Base-by-base conservation (phyloP, 768 basidiomycete genomes). In the Imleria badia region DNA sequence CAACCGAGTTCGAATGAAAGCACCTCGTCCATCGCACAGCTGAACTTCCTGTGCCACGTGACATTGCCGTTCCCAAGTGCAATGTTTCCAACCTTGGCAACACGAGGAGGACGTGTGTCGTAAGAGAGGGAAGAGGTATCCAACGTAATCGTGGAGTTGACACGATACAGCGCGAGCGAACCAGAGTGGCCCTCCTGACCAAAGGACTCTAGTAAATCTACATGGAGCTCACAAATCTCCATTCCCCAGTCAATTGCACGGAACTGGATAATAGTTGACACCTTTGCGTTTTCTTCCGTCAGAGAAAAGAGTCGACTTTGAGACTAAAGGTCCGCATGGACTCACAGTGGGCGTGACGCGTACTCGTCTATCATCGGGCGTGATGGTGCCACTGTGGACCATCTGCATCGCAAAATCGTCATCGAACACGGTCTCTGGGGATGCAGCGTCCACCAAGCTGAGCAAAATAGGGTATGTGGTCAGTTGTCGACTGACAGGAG, bases 201-300 rank as follows among this genome's bases (percentile, higher is more conserved):
- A 2, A 33, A 45, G 2, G 26, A 43, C 36, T 45, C 58, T 5
- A 58, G 57, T 14, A 60, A 13, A 34, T 54, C 48, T 5, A 59
- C 2, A 19, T 60, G 58, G 29, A 59, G 58, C 9, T 54, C 58
- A 13, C 58, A 59, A 2, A 42, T 54, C 23, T 45, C 58, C 58
- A 60, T 59, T 10, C 58, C 58, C 58, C 58, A 59, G 39, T 59
- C 58, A 3, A 59, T 59, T 0, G 58, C 51, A 12, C 58, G 58
- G 36, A 59, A 59, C 43, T 59, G 58, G n/a, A 59, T 11, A 30
- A 59, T 45, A 1, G 58, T 59, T 4, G 58, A 60, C 47, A 60
- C 38, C 58, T 59, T 38, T 41, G 5, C 11, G 22, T 36, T 6
- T 6, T 6, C 6, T 13, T 14, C 22, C 5, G 23, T 48, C 42